These are phyloP conservation scores for Apiospora rasikravindrae DNA, from an alignment of 2,329 filamentous ascomycete species.

Conservation along the genomic window DNA sequence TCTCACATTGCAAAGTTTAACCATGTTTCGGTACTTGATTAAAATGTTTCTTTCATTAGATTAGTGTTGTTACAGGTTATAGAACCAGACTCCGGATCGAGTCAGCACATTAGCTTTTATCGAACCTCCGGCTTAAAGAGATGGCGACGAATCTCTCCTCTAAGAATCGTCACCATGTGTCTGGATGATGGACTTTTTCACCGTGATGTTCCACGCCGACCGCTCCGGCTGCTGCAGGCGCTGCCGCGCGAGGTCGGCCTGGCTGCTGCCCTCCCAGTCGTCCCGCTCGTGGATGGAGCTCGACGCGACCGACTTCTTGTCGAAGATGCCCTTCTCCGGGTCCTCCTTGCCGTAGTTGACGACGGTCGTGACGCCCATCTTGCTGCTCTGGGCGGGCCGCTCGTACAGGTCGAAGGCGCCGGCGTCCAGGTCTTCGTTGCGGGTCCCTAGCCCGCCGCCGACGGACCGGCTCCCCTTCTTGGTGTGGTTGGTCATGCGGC, in stretches of 20 bases:
- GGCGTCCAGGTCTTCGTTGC: background rate
- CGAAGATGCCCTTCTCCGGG: slow-evolving; percentile 9
- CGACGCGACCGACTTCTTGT: slow-evolving; percentile 21
- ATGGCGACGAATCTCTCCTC: background rate
- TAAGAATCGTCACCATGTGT: background rate
- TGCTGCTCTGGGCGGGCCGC: slow-evolving; percentile 13
- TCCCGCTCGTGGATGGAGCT: slow-evolving; percentile 21
- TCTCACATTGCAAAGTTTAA: background rate
- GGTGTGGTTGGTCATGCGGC: background rate
- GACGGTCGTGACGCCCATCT: slow-evolving; percentile 26
- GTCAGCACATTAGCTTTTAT: background rate
- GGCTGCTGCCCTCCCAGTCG: slow-evolving; percentile 25
- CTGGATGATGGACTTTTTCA: slow-evolving; percentile 28
- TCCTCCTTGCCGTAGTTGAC: slow-evolving; percentile 25
- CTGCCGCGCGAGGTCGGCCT: slow-evolving; percentile 21
- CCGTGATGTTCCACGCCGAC: slow-evolving; percentile 25
- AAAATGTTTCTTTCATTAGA: background rate
- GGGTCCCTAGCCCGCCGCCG: background rate
- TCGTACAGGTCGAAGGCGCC: slow-evolving; percentile 26
- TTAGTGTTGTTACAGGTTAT: background rate
- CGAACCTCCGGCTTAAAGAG: background rate
- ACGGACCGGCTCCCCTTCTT: background rate
- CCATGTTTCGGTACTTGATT: background rate
- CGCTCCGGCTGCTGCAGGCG: background rate
- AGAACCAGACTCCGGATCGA: too few relatives aligned